Evolutionary conservation across 768 basidiomycete genomes (phyloP), one percentile per base, ranked within the genome.

Genomic region (Candolleomyces eurysporus): DNA sequence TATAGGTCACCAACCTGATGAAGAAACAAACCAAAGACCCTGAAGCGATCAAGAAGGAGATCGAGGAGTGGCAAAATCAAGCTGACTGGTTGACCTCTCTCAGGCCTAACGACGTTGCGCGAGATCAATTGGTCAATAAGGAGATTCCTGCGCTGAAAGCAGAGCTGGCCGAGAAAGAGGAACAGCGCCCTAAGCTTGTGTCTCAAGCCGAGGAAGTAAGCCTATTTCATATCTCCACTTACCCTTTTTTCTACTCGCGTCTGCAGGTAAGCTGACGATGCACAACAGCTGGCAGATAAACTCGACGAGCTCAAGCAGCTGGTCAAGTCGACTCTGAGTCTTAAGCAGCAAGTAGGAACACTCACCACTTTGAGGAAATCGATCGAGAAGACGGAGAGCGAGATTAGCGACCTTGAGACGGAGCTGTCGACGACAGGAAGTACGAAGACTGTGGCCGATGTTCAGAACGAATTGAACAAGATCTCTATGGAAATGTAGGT

Each of bases 371-470:
- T 88, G 19, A 83, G 83, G 57, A 78, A 75, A 66, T 87, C 92
- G 64, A 72, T 86, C 40, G 79, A 84, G 57, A 78, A 78, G 14
- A 79, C 93, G 17, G 78, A 81, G 57, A 75, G 81, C 46, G 92
- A 94, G 43, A 83, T 90, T 49, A 63, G 71, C 9, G 75, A 78
- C 51, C 76, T 94, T 49, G 92, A 97, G 72, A 75, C 76, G 51
- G 85, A 90, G 51, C 80, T 99, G 16, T 75, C 81, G 19, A 74
- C 82, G 7, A 87, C 87, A 2, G 96, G 95, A 2, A 90, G 89
- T 39, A 82, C 84, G 14, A 92, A 87, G 73, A 94, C 95, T 1
- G 83, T 85, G 0, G 91, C 94, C 50, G 94, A 96, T 51, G 89
- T 98, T 16, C 91, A 98, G 71, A 75, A 66, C 26, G 89, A 97